Conservation (phyloP, 306 rosid genomes). For the Prunus mira region DNA sequence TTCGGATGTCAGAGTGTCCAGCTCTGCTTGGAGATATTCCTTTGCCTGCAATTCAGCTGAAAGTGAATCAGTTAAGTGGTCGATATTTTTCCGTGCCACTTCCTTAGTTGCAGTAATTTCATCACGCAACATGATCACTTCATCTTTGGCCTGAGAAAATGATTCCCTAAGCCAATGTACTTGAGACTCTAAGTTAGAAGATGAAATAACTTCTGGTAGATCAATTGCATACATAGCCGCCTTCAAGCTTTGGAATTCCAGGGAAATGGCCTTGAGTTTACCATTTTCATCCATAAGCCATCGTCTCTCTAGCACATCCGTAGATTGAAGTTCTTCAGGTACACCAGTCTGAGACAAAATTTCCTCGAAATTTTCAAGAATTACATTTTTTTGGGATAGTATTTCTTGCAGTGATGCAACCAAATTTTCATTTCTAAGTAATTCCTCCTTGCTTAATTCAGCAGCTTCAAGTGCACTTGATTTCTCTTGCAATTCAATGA, state of each 20-base stretch:
- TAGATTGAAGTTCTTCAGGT: slow-evolving; percentile 48
- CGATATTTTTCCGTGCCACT: slow-evolving; percentile 51
- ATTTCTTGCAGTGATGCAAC: slow-evolving; percentile 63
- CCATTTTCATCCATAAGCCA: slow-evolving; percentile 70
- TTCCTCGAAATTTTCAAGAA: slow-evolving; percentile 55
- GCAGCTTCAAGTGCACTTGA: slow-evolving; percentile 73
- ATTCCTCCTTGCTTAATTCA: slow-evolving; percentile 57
- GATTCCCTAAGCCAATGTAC: slow-evolving; percentile 68
- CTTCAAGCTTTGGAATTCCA: slow-evolving; percentile 56
- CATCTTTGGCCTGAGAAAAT: slow-evolving; percentile 47
- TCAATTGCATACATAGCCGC: slow-evolving; percentile 47
- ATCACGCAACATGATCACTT: slow-evolving; percentile 39
- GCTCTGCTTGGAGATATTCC: slow-evolving; percentile 61
- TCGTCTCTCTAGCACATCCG: slow-evolving; percentile 60
- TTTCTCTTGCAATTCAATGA: slow-evolving; percentile 65
- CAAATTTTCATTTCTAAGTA: slow-evolving; percentile 48
- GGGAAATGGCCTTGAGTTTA: slow-evolving; percentile 46
- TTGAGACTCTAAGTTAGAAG: slow-evolving; percentile 65
- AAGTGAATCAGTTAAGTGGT: slow-evolving; percentile 53
- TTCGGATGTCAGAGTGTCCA: slow-evolving; percentile 51
- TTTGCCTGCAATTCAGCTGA: slow-evolving; percentile 63
- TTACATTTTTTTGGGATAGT: slow-evolving; percentile 42
- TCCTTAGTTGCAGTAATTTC: slow-evolving; percentile 57
- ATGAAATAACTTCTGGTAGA: slow-evolving; percentile 67
- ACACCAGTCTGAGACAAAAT: slow-evolving; percentile 46